phyloP scores from a whole-genome alignment of 2,329 filamentous ascomycete species.

The Microdochium nivale region DNA sequence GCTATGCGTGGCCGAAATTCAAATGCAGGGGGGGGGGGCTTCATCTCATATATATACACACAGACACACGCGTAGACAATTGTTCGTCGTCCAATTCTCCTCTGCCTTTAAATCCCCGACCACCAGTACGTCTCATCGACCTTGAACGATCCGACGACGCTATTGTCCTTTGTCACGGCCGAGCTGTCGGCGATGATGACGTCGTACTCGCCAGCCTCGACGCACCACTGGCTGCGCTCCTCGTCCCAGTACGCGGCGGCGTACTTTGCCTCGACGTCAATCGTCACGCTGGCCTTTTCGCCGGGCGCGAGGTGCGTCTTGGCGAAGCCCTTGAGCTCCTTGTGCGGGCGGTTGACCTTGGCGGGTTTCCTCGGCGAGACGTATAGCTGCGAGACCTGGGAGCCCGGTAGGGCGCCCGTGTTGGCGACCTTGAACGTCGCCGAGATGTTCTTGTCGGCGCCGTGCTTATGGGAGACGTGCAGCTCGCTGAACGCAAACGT shows the following conservation, averaged over 20 bases:
- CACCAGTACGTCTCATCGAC: slow-evolving; percentile 58
- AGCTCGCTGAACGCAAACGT: slow-evolving; percentile 51
- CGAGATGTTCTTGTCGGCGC: slow-evolving; percentile 28
- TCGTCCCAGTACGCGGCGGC: slow-evolving; percentile 60
- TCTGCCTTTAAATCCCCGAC: slow-evolving; percentile 55
- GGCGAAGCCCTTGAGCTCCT: slow-evolving; percentile 55
- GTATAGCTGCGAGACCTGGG: slow-evolving; percentile 52
- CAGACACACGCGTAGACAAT: background rate
- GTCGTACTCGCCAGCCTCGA: slow-evolving; percentile 56
- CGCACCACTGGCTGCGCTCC: slow-evolving; percentile 54
- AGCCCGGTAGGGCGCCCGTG: slow-evolving; percentile 43
- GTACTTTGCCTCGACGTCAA: slow-evolving; percentile 39
- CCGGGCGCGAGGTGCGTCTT: slow-evolving; percentile 51
- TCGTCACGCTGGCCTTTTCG: slow-evolving; percentile 41
- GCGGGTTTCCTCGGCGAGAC: slow-evolving; percentile 36
- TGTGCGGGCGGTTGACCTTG: slow-evolving; percentile 46
- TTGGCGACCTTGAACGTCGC: slow-evolving; percentile 50
- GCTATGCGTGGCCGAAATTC: no score
- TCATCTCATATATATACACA: background rate
- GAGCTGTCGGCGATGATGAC: slow-evolving; percentile 48
- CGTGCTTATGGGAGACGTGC: slow-evolving; percentile 33
- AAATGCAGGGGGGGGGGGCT: no score
- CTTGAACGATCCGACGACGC: slow-evolving; percentile 47
- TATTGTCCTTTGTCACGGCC: slow-evolving; percentile 55
- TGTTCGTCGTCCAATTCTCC: background rate